Percentiles rank a stretch among this genome's conserved stretches.
These are phyloP conservation scores for Raffaelea ambrosiae DNA, from an alignment of 2,329 filamentous ascomycete genomes.

Conservation along the genomic window DNA sequence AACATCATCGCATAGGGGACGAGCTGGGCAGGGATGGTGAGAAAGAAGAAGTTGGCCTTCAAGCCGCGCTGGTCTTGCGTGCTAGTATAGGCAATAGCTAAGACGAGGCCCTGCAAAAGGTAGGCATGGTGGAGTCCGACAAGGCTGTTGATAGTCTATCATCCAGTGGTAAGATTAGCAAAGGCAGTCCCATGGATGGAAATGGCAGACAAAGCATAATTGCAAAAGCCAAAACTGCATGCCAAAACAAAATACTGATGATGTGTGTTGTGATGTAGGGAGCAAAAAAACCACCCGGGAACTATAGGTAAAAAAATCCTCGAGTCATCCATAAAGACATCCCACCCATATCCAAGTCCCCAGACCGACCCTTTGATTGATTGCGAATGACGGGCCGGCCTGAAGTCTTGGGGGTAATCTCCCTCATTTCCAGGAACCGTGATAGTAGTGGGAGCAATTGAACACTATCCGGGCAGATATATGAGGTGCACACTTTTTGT, in stretches of 20 bases:
- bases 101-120: conserved; percentile 57
- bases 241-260: conserved; percentile 2
- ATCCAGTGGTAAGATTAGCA: conserved; percentile 20
- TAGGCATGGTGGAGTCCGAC: conserved; percentile 37
- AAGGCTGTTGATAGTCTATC: conserved; percentile 42
- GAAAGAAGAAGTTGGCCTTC: conserved; percentile 70
- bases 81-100: conserved; percentile 77
- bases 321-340: conserved; percentile 63
- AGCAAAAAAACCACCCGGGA: conserved; percentile 51
- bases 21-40: conserved; percentile 74
- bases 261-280: conserved; percentile 43
- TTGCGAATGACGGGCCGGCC: conserved; percentile 58
- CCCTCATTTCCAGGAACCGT: conserved; percentile 79
- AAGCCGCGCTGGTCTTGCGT: conserved; percentile 75
- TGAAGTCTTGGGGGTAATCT: conserved; percentile 63
- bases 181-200: background rate
- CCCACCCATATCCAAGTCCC: conserved; percentile 68
- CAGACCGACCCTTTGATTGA: conserved; percentile 40
- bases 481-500: conserved; percentile 39
- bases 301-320: conserved; percentile 44
- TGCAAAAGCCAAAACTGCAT: too few relatives aligned
- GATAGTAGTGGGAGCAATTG: conserved; percentile 55
- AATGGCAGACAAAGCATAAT: too few relatives aligned
- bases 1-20: conserved; percentile 74
- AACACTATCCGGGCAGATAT: conserved; percentile 74